Conservation (phyloP, 2,329 filamentous ascomycete species). For the Alternaria burnsii region DNA sequence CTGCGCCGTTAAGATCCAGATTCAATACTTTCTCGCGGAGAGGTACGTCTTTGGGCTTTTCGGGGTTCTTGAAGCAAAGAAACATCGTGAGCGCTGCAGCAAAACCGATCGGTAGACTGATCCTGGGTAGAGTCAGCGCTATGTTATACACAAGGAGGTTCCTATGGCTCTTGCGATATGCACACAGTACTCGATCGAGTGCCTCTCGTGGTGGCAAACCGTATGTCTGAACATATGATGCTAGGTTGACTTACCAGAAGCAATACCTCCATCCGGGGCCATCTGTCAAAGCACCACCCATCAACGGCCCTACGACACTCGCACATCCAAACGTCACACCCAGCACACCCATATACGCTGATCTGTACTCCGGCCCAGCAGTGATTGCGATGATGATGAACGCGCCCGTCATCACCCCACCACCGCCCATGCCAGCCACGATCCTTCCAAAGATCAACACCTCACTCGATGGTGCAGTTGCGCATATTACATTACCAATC, state of each 20-base stretch:
- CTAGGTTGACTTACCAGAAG: constrained; percentile 34
- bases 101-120: constrained; percentile 55
- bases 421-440: constrained; percentile 53
- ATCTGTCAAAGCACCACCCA: constrained; percentile 56
- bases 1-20: constrained; percentile 35
- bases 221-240: neutral
- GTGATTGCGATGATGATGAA: constrained; percentile 57
- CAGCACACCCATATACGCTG: constrained; percentile 50
- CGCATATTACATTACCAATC: constrained; percentile 65
- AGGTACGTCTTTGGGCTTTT: constrained; percentile 17
- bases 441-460: constrained; percentile 54
- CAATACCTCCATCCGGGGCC: constrained; percentile 53
- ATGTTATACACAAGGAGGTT: neutral
- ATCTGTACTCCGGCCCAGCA: constrained; percentile 50
- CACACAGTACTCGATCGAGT: neutral
- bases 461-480: constrained; percentile 32
- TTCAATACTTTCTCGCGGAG: constrained; percentile 32
- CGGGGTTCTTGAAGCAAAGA: constrained; percentile 32
- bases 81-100: constrained; percentile 39
- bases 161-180: neutral
- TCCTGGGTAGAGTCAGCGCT: constrained; percentile 40
- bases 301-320: constrained; percentile 53
- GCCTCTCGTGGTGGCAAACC: neutral
- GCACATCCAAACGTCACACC: constrained; percentile 51
- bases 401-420: constrained; percentile 50